A percentile compares a stretch with the other conserved stretches of the same genome.
Conservation (phyloP, 495 filamentous ascomycete genomes). For the Penicillium dipodomyicola region DNA sequence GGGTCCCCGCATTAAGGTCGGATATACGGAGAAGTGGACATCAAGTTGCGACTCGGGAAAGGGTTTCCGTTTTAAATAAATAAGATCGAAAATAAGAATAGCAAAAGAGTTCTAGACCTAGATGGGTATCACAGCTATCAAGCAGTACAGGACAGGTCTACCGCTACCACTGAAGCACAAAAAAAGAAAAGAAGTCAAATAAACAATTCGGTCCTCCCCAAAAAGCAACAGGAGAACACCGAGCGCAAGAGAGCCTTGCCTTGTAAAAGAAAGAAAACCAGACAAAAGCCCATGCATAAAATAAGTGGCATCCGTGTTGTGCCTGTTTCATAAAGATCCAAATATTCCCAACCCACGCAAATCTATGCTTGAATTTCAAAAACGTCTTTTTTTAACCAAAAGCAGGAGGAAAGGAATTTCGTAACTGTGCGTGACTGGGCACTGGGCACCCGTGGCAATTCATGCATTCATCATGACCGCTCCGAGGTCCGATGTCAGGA, state of each 20-base stretch:
- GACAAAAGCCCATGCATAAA: constrained; percentile 3
- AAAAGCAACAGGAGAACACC: constrained; percentile 7
- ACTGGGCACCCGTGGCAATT: constrained; percentile 11
- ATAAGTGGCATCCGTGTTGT: background rate
- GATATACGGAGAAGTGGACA: background rate
- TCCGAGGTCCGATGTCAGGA: constrained; percentile 33
- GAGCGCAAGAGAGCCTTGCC: background rate
- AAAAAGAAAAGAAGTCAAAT: constrained; percentile 8
- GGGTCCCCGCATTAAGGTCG: constrained; percentile 14
- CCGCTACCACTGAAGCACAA: constrained; percentile 22
- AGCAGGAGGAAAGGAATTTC: constrained; percentile 19
- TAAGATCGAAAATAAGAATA: background rate
- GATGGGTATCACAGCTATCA: constrained; percentile 33
- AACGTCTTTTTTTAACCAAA: constrained; percentile 7
- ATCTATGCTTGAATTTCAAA: constrained; percentile 12
- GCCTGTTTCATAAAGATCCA: constrained; percentile 1
- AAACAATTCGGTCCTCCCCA: background rate
- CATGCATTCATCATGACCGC: constrained; percentile 45
- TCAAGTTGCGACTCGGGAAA: constrained; percentile 10
- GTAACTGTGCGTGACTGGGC: constrained; percentile 9
- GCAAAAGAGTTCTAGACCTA: constrained; percentile 22
- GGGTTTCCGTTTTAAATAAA: constrained; percentile 14
- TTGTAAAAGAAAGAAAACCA: background rate
- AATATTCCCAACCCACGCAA: constrained; percentile 15
- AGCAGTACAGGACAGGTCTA: constrained; percentile 35